Evolutionary conservation across 2,329 filamentous ascomycete species (phyloP).

Genomic region (Lithohypha guttulata): DNA sequence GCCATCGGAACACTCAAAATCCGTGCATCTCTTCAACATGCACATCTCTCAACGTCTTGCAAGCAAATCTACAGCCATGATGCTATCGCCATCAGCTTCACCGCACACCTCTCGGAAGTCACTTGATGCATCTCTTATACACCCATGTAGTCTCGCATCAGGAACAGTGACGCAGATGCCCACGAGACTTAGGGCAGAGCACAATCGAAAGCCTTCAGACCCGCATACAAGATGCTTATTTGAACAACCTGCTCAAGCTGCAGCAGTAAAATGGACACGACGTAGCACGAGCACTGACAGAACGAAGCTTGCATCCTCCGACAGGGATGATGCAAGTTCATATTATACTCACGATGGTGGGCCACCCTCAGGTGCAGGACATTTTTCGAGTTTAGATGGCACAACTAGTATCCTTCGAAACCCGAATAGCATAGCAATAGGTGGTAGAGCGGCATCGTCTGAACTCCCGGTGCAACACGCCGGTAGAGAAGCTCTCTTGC

Average conservation of each 20-base stretch:
- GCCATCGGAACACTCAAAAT: conserved; percentile 11
- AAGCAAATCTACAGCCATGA: conserved; percentile 13
- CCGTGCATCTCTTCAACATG: conserved; percentile 23
- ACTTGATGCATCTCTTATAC: background rate
- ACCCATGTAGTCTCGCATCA: background rate
- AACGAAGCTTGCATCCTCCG: background rate
- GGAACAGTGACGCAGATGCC: background rate
- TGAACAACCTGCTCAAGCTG: conserved; percentile 10
- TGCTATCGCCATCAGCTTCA: conserved; percentile 9
- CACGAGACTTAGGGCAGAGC: conserved; percentile 12
- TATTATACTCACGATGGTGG: conserved; percentile 17
- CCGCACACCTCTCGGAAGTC: conserved; percentile 5
- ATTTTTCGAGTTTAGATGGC: background rate
- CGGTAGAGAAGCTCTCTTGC: background rate
- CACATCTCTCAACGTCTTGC: conserved; percentile 22
- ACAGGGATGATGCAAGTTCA: conserved; percentile 15
- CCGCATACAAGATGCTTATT: conserved; percentile 17
- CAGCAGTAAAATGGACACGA: conserved; percentile 7
- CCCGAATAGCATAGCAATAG: conserved; percentile 19
- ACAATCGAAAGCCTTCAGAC: conserved; percentile 18
- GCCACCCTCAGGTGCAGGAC: background rate
- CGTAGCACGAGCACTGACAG: background rate
- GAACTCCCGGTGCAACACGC: background rate
- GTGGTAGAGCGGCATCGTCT: conserved; percentile 13
- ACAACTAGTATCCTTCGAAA: conserved; percentile 9